A percentile compares a stretch with the other conserved stretches of the same genome.
These are phyloP conservation scores for Monosporascus sp. DNA, from an alignment of 2,329 filamentous ascomycete species.

Conservation along the genomic window DNA sequence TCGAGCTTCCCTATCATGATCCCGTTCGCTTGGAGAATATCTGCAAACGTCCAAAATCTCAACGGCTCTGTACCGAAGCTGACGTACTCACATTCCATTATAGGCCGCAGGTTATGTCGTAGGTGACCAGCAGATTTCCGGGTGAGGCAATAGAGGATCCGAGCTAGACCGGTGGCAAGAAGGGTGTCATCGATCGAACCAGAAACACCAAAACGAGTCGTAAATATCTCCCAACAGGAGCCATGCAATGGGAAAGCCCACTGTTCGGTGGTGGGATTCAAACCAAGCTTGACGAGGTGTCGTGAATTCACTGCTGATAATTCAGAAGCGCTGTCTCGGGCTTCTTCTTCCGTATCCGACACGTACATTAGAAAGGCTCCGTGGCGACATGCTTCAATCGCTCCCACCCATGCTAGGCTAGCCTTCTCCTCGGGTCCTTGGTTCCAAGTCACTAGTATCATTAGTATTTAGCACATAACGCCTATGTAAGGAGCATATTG, in stretches of 20 bases:
- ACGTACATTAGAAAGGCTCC: background rate
- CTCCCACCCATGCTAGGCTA: background rate
- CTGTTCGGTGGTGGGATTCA: background rate
- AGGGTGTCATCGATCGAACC: background rate
- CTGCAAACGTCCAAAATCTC: background rate
- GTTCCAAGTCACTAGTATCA: background rate
- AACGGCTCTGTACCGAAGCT: no score
- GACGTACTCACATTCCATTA: no score
- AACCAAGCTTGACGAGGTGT: background rate
- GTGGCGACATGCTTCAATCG: background rate
- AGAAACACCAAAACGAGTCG: background rate
- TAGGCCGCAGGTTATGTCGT: no score
- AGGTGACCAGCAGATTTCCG: background rate
- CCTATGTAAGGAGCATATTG: no score
- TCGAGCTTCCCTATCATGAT: background rate
- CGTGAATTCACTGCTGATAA: no score
- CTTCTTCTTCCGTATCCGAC: background rate
- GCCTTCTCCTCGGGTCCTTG: background rate
- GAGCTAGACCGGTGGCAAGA: background rate
- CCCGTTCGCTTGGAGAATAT: background rate
- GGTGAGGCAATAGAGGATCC: background rate
- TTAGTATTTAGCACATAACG: background rate
- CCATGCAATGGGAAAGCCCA: background rate
- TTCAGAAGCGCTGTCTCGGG: background rate
- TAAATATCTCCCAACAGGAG: background rate